Percentiles rank a stretch among this genome's conserved stretches.
These are phyloP conservation scores for Nepenthes alata DNA, from an alignment of 179 eudicot species.

Conservation along the genomic window DNA sequence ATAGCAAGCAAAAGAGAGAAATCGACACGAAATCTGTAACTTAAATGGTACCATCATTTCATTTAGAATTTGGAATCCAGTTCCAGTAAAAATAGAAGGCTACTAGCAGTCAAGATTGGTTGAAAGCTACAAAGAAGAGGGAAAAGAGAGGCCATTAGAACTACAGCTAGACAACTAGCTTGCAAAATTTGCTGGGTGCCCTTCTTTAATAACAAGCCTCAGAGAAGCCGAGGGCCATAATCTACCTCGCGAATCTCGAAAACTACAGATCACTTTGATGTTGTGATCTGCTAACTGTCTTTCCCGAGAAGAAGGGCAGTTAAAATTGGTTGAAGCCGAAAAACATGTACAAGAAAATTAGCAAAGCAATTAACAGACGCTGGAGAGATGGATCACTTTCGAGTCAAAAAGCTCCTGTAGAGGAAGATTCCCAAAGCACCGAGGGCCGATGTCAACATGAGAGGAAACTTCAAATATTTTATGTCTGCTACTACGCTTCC, in stretches of 20 bases:
- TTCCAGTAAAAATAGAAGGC: too few species aligned
- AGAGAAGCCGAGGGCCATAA: neutral
- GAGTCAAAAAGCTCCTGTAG: slow-evolving; percentile 45
- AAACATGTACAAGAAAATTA: neutral
- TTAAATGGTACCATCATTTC: too few species aligned
- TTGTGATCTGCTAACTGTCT: slow-evolving; percentile 1
- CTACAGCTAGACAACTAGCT: neutral
- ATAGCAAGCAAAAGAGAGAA: too few species aligned
- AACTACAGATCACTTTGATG: slow-evolving; percentile 4
- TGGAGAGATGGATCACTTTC: slow-evolving; percentile 26
- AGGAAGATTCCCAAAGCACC: slow-evolving; percentile 68
- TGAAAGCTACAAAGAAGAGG: too few species aligned
- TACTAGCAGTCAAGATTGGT: too few species aligned
- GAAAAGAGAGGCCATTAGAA: too few species aligned
- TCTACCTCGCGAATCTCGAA: neutral
- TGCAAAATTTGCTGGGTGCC: slow-evolving; percentile 9
- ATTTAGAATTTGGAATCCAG: too few species aligned
- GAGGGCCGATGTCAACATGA: slow-evolving; percentile 39
- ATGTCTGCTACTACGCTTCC: slow-evolving; percentile 18
- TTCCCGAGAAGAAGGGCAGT: slow-evolving; percentile 9
- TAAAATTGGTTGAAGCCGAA: neutral
- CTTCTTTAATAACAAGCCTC: slow-evolving; percentile 5
- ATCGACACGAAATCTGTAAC: too few species aligned
- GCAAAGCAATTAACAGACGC: neutral
- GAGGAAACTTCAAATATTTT: slow-evolving; percentile 21